Evolutionary conservation across 2,329 filamentous ascomycete genomes (phyloP).

Genomic region (Scedosporium aurantiacum): DNA sequence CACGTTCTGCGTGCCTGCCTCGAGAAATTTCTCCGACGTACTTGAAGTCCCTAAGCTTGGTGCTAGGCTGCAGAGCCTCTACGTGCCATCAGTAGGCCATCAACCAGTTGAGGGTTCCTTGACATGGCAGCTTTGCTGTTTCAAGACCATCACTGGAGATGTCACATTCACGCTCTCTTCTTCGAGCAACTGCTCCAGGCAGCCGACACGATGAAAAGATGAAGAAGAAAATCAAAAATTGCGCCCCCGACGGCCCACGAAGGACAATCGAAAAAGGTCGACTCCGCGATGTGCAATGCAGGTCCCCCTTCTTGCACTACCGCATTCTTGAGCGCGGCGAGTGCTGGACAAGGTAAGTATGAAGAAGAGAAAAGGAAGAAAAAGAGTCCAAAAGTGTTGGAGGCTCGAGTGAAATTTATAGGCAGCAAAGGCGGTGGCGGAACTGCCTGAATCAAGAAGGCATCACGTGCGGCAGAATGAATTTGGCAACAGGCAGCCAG

Average conservation of each 20-base stretch:
- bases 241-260: conserved; percentile 36
- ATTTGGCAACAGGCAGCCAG: too few species aligned
- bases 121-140: too few species aligned
- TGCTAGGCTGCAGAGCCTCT: too few species aligned
- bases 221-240: conserved; percentile 33
- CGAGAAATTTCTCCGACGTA: too few species aligned
- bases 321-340: conserved; percentile 31
- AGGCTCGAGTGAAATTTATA: neutral
- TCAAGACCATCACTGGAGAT: too few species aligned
- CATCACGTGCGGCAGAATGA: neutral
- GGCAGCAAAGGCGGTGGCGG: neutral
- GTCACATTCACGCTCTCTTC: neutral
- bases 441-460: neutral
- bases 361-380: conserved; percentile 26
- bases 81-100: too few species aligned
- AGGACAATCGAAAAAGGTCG: conserved; percentile 37
- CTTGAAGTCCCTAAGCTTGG: too few species aligned
- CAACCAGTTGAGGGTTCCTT: too few species aligned
- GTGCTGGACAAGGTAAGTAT: conserved; percentile 41
- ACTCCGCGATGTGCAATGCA: conserved; percentile 45
- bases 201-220: conserved; percentile 1
- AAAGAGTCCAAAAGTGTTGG: neutral
- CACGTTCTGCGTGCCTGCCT: too few species aligned
- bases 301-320: conserved; percentile 30
- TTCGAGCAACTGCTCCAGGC: conserved; percentile 1